phyloP scores from a whole-genome alignment of 768 basidiomycete species.

The Rubroboletus pulcherrimus region DNA sequence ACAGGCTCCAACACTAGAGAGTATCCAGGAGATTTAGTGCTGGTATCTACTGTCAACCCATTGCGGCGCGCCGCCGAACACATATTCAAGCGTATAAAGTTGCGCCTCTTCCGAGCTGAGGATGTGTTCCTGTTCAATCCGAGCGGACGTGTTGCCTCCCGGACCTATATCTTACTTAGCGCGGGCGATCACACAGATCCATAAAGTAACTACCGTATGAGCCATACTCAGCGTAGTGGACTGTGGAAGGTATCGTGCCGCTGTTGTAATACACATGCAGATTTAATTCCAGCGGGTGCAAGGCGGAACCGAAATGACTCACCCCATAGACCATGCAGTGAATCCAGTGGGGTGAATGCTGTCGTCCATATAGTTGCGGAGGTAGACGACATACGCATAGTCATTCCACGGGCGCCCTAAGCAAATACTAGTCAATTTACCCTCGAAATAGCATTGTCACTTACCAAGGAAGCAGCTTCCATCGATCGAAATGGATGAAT shows the following conservation, averaged over 20 bases:
- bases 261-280: slow-evolving; percentile 33
- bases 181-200: not conserved
- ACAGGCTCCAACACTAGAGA: not conserved
- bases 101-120: slow-evolving; percentile 27
- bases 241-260: slow-evolving; percentile 47
- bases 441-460: not conserved
- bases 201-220: slow-evolving; percentile 40
- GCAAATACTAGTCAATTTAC: not conserved
- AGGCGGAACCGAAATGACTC: not conserved
- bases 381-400: slow-evolving; percentile 49
- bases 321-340: slow-evolving; percentile 39
- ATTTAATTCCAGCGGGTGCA: not conserved
- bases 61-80: slow-evolving; percentile 46
- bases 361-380: slow-evolving; percentile 56
- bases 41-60: slow-evolving; percentile 57
- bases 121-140: slow-evolving; percentile 46
- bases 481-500: slow-evolving; percentile 42
- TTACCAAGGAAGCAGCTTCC: slow-evolving; percentile 50
- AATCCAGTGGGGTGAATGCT: slow-evolving; percentile 51
- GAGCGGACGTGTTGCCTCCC: slow-evolving; percentile 44
- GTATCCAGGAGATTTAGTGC: not conserved
- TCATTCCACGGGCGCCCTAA: slow-evolving; percentile 59
- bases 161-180: slow-evolving; percentile 38
- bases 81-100: slow-evolving; percentile 42
- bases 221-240: slow-evolving; percentile 55